These are phyloP conservation scores for Trifolium pratense DNA, from an alignment of 306 rosid species.

Conservation along the genomic window DNA sequence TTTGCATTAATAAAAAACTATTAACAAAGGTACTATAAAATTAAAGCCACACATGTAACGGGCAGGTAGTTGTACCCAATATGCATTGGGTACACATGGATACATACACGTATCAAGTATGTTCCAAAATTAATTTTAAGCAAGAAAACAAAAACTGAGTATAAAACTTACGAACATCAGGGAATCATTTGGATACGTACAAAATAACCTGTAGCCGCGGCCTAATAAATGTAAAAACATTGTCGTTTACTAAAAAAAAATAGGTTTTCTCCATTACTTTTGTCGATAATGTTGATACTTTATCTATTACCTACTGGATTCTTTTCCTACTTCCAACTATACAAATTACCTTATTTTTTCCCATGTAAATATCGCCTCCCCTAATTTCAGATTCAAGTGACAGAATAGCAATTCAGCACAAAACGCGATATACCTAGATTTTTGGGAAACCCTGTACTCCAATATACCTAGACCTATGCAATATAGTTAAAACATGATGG, in stretches of 20 bases:
- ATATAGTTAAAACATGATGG: neutral
- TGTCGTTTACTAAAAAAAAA: neutral
- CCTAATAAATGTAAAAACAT: neutral
- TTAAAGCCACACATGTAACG: neutral
- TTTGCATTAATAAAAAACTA: neutral
- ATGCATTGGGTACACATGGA: neutral
- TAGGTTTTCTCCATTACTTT: neutral
- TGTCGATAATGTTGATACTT: neutral
- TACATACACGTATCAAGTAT: neutral
- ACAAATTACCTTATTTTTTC: neutral
- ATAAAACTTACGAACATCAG: neutral
- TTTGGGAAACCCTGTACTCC: neutral
- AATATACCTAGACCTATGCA: neutral
- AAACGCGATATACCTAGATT: neutral
- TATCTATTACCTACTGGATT: neutral
- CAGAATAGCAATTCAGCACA: neutral
- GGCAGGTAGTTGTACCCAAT: neutral
- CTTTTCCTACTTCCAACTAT: neutral
- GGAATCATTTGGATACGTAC: neutral
- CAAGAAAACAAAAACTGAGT: neutral
- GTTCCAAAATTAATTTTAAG: neutral
- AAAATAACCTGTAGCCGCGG: neutral
- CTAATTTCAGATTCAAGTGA: neutral
- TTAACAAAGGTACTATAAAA: neutral
- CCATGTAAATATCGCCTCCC: neutral